Conservation (phyloP, 352 stramenopile genomes). For the Phytophthora cactorum region DNA sequence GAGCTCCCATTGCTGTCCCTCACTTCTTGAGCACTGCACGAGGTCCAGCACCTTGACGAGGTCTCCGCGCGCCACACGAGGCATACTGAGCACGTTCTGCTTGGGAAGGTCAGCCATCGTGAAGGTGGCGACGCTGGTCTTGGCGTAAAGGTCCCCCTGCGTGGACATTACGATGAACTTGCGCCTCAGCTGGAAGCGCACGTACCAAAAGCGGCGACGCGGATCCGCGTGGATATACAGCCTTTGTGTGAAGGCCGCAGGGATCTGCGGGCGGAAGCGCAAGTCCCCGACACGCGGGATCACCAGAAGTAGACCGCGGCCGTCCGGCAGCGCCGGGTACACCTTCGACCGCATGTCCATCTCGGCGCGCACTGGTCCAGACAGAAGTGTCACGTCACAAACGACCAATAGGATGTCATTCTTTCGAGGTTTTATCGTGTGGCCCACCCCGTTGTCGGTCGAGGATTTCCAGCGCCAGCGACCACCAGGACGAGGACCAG, state of each 20-base stretch:
- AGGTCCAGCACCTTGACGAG: conserved; percentile 77
- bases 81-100: conserved; percentile 59
- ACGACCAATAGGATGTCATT: conserved; percentile 13
- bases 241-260: conserved; percentile 48
- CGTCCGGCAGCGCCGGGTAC: conserved; percentile 65
- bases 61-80: conserved; percentile 53
- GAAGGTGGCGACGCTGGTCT: conserved; percentile 43
- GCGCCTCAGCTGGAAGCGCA: conserved; percentile 61
- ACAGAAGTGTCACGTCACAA: conserved; percentile 10
- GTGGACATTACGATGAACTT: conserved; percentile 82
- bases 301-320: conserved; percentile 47
- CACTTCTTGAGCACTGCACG: conserved; percentile 58
- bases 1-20: conserved; percentile 66
- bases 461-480: neutral
- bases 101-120: conserved; percentile 48
- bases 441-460: conserved; percentile 2
- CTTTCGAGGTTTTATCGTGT: conserved; percentile 5
- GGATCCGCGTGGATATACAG: conserved; percentile 63
- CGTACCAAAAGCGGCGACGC: conserved; percentile 52
- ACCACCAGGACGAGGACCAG: neutral
- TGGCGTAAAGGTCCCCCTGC: conserved; percentile 69
- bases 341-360: conserved; percentile 68
- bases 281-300: conserved; percentile 65
- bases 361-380: conserved; percentile 11
- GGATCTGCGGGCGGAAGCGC: conserved; percentile 56